Evolutionary conservation across 345 rosid genomes (phyloP), one percentile per base, ranked within the genome.

Genomic region (Brassica carinata): DNA sequence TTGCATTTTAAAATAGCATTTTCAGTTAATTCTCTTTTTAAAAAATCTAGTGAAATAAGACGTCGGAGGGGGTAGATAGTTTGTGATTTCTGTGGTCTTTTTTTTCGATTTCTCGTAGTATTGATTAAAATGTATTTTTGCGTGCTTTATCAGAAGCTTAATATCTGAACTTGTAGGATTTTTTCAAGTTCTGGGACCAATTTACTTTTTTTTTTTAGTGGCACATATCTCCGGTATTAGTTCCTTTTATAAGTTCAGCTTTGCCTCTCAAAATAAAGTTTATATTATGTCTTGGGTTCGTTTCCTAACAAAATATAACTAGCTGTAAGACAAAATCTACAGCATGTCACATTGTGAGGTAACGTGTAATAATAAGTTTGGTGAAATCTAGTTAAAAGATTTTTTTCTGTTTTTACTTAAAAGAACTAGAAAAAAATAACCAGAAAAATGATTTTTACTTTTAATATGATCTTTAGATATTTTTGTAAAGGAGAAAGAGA

Each of bases 111-210:
- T 64, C 19, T 48, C 26, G 19, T 5, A 30, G 13, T 14, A 48
- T 3, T 0, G 48, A 40, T 3, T 64, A 69, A 4, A 40, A 45
- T 5, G 27, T 71, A 48, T 77, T 14, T 14, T 63, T 71, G 53
- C 36, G 55, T 62, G 36, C 18, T 33, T 70, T 57, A 71, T 13
- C 15, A 48, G 55, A 48, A 48, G 55, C 55, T 55, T 18, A 58
- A 34, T 64, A 51, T 71, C 76, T 53, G 8, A 36, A 51, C 65
- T 59, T 70, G 13, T 69, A 13, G 2, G 29, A 31, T 63, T 19
- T 51, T 51, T 27, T 45, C 29, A 78, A 51, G 40, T 64, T 71
- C 34, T 62, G 45, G 34, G 80, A 30, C 75, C 36, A 45, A 70
- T 5, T 14, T n/a, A 13, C 57, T 0, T 8, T 8, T 40, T 36